A percentile compares a stretch with the other conserved stretches of the same genome.
phyloP scores from a whole-genome alignment of 2,329 filamentous ascomycete species.

The Colletotrichum godetiae region DNA sequence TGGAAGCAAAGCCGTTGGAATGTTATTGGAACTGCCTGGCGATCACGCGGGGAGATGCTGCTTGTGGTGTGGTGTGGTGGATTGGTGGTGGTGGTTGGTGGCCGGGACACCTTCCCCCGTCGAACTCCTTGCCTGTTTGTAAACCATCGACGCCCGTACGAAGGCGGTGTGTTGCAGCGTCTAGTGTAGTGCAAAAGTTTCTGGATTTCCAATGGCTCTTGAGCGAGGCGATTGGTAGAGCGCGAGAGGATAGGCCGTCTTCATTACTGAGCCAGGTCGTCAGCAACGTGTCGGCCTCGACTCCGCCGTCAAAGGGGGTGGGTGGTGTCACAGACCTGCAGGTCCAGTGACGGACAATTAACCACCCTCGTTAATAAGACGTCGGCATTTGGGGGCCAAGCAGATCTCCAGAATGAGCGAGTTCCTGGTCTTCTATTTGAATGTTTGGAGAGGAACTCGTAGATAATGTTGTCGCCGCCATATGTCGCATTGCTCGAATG shows the following conservation, averaged over 20 bases:
- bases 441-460: neutral
- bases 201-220: neutral
- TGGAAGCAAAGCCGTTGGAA: neutral
- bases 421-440: neutral
- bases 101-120: too few relatives aligned
- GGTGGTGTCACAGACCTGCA: conserved; percentile 11
- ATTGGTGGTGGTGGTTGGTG: too few relatives aligned
- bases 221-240: conserved; percentile 6
- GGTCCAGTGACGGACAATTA: neutral
- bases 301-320: neutral
- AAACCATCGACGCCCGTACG: neutral
- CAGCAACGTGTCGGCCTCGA: neutral
- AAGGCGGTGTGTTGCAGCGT: conserved; percentile 7
- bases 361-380: neutral
- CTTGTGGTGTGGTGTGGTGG: neutral
- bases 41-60: neutral
- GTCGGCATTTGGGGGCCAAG: conserved; percentile 18
- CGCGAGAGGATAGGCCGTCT: neutral
- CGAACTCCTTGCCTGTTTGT: neutral
- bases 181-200: neutral
- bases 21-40: neutral
- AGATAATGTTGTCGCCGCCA: neutral
- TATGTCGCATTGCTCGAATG: neutral
- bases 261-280: neutral
- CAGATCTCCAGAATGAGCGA: neutral